Evolutionary conservation across 345 rosid species (phyloP), one percentile per base, ranked within the genome.

Genomic region (Moricandia arvensis): DNA sequence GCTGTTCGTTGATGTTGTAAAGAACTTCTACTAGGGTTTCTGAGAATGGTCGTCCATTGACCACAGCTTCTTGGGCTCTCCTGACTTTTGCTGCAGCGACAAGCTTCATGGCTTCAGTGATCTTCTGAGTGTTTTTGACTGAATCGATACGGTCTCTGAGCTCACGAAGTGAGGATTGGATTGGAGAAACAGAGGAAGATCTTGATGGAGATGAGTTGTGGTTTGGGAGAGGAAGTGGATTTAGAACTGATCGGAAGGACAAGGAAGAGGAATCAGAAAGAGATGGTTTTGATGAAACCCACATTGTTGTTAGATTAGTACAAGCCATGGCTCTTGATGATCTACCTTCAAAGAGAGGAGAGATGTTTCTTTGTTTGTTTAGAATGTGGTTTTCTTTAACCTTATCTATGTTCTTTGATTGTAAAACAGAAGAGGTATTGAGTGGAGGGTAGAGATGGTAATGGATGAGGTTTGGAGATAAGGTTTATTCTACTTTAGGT

Each of bases 31-130:
- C 98, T 8, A 94, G 89, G 18, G 94, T 86, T 82, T 94, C 96
- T 0, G 96, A 91, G 84, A 94, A 94, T 8, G 98, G 97, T 49
- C 98, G 49, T 1, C 90, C 93, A 3, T 89, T 94, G 35, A 94
- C 96, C 9, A 94, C 96, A 11, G 98, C 97, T 80, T 94, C 98
- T 64, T 94, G 98, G 21, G 98, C 98, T 81, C 98, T 86, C 75
- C 97, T 83, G 75, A 94, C 98, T 81, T 94, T 94, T 0, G 98
- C 98, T 1, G 98, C 97, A 0, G 98, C 95, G 8, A 94, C 97
- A 7, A 94, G 93, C 83, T 94, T 94, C 98, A 94, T 94, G 17
- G 98, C 97, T 80, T 94, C 96, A 0, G 99, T 94, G 91, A 94
- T 90, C 87, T 90, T 94, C 85, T 94, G 93, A 7, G 99, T 95